Percentiles rank a stretch among this genome's conserved stretches.
These are phyloP conservation scores for Buxus sempervirens DNA, from an alignment of 164 flowering plant genomes.

Conservation along the genomic window DNA sequence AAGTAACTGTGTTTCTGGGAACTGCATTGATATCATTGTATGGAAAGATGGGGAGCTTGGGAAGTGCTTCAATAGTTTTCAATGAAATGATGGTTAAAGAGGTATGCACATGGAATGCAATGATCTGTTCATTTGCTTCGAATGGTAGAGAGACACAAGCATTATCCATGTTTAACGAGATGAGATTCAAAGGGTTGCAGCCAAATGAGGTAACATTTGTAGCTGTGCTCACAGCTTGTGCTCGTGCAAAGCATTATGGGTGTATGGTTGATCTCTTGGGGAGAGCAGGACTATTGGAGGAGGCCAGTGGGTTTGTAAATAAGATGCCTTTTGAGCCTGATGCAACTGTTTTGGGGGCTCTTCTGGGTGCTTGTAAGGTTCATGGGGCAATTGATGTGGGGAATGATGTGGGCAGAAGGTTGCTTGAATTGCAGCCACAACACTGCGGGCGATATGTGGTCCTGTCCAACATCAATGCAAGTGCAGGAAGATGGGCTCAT, in stretches of 20 bases:
- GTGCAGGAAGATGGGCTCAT: constrained; percentile 47
- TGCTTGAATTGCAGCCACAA: constrained; percentile 54
- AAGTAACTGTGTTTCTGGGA: constrained; percentile 39
- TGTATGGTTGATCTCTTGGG: constrained; percentile 81
- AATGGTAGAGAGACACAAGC: constrained; percentile 58
- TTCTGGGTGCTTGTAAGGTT: constrained; percentile 72
- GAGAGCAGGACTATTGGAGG: constrained; percentile 63
- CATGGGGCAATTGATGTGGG: constrained; percentile 60
- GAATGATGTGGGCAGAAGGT: constrained; percentile 39
- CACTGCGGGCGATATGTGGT: constrained; percentile 64
- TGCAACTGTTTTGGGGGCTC: constrained; percentile 69
- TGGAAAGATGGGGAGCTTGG: constrained; percentile 57
- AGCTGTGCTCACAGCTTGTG: constrained; percentile 65
- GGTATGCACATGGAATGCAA: constrained; percentile 78
- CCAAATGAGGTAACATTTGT: constrained; percentile 72
- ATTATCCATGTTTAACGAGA: constrained; percentile 50
- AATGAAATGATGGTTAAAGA: constrained; percentile 31
- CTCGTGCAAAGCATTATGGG: constrained; percentile 71
- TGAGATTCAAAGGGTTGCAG: constrained; percentile 32
- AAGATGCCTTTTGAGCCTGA: constrained; percentile 77
- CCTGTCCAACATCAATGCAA: constrained; percentile 62
- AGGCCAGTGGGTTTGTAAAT: constrained; percentile 44
- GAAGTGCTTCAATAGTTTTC: constrained; percentile 39
- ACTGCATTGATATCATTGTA: constrained; percentile 67
- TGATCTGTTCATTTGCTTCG: constrained; percentile 57